Evolutionary conservation across 495 filamentous ascomycete genomes (phyloP).

Genomic region (Penicillium simplicissimum): DNA sequence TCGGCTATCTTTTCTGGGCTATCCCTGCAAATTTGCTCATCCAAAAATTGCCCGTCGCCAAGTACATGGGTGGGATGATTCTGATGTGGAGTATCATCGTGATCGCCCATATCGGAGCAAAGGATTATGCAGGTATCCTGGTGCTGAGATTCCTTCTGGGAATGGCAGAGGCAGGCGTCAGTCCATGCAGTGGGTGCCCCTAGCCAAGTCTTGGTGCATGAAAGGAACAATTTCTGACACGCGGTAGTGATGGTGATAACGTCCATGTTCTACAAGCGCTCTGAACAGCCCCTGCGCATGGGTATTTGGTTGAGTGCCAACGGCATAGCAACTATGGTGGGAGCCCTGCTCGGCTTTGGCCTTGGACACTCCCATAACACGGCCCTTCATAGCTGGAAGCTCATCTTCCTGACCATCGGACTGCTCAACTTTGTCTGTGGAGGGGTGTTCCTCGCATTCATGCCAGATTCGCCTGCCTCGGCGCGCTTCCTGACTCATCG

Average conservation of each 20-base stretch:
- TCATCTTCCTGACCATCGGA: slow-evolving; percentile 57
- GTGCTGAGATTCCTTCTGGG: slow-evolving; percentile 63
- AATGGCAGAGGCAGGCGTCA: slow-evolving; percentile 64
- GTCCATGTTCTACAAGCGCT: slow-evolving; percentile 68
- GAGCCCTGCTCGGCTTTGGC: slow-evolving; percentile 55
- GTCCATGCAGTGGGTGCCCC: slow-evolving; percentile 39
- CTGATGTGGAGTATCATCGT: slow-evolving; percentile 59
- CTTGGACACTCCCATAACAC: slow-evolving; percentile 49
- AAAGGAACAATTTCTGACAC: slow-evolving; percentile 1
- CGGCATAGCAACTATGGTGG: slow-evolving; percentile 55
- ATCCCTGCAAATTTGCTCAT: slow-evolving; percentile 55
- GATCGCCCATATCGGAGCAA: slow-evolving; percentile 56
- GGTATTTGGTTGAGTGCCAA: slow-evolving; percentile 67
- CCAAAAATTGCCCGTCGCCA: slow-evolving; percentile 56
- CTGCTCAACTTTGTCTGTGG: slow-evolving; percentile 49
- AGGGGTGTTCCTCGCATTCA: slow-evolving; percentile 37
- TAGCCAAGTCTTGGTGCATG: not conserved
- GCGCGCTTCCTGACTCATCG: slow-evolving; percentile 45
- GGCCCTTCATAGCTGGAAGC: slow-evolving; percentile 52
- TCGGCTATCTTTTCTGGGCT: slow-evolving; percentile 53
- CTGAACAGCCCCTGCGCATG: slow-evolving; percentile 63
- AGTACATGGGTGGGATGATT: slow-evolving; percentile 61
- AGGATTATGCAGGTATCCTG: slow-evolving; percentile 57
- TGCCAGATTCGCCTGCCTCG: slow-evolving; percentile 46
- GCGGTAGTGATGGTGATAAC: slow-evolving; percentile 53